A percentile compares a stretch with the other conserved stretches of the same genome.
Conservation (phyloP, 2,329 filamentous ascomycete genomes). For the Talaromyces sp. region DNA sequence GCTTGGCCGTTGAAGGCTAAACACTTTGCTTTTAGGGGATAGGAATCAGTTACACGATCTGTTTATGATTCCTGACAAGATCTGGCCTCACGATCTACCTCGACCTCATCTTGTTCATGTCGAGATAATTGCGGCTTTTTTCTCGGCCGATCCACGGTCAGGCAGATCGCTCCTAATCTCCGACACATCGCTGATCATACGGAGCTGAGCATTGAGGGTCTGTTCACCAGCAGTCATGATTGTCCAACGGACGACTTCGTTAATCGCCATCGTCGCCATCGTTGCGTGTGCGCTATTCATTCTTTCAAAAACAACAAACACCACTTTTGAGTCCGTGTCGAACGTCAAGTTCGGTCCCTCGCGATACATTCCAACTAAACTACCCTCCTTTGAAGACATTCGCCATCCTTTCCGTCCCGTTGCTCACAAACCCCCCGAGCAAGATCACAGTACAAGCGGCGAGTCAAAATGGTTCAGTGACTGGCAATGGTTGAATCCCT, state of each 20-base stretch:
- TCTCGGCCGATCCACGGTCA: slow-evolving; percentile 2
- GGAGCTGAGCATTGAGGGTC: background rate
- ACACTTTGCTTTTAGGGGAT: background rate
- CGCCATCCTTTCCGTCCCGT: slow-evolving; percentile 62
- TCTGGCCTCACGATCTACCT: background rate
- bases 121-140: background rate
- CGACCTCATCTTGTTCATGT: background rate
- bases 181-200: slow-evolving; percentile 1
- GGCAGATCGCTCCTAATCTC: background rate
- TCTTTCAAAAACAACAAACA: slow-evolving; percentile 40
- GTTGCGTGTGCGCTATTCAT: slow-evolving; percentile 43
- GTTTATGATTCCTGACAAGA: background rate
- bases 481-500: slow-evolving; percentile 87
- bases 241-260: slow-evolving; percentile 38
- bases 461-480: slow-evolving; percentile 82
- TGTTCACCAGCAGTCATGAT: slow-evolving; percentile 30
- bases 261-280: slow-evolving; percentile 43
- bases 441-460: slow-evolving; percentile 73
- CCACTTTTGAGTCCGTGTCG: slow-evolving; percentile 22
- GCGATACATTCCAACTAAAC: slow-evolving; percentile 35
- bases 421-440: slow-evolving; percentile 67
- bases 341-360: slow-evolving; percentile 24
- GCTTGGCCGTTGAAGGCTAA: background rate
- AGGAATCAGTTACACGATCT: background rate
- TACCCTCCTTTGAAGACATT: slow-evolving; percentile 52